phyloP scores from a whole-genome alignment of 75 land plant genomes.

The Cupressus sempervirens region DNA sequence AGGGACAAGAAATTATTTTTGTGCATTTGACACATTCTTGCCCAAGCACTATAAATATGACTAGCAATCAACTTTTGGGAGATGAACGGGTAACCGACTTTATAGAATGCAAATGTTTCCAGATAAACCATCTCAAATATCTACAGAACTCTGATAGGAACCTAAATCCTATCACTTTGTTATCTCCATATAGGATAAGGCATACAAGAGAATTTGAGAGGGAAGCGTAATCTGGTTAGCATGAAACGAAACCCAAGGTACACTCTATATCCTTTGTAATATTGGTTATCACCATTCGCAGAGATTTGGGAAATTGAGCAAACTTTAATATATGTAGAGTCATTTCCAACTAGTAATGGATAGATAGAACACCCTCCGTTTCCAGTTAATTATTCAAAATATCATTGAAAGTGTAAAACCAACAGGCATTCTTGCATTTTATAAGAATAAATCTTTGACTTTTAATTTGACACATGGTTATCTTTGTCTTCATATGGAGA shows the following conservation, averaged over 20 bases:
- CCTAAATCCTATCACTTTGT: neutral
- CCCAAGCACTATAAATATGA: neutral
- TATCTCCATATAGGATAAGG: conserved; percentile 1
- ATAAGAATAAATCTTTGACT: neutral
- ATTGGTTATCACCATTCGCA: neutral
- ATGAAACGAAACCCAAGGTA: neutral
- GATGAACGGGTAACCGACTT: too few species aligned
- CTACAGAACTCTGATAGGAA: neutral
- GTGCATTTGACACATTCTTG: neutral
- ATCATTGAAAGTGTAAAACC: neutral
- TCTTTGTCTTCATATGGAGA: neutral
- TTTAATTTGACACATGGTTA: neutral
- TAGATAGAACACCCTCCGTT: neutral
- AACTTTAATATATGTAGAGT: neutral
- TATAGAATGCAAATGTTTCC: neutral
- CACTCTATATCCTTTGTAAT: neutral
- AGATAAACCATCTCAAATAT: neutral
- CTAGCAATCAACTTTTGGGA: neutral
- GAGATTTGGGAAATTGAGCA: neutral
- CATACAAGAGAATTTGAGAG: neutral
- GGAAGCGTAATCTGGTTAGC: neutral
- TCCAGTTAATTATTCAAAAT: neutral
- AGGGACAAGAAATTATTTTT: neutral
- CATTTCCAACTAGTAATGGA: neutral
- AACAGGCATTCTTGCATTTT: neutral